These are phyloP conservation scores for Cystobasidium sp. DNA, from an alignment of 1,284 basidiomycete genomes.

Conservation along the genomic window DNA sequence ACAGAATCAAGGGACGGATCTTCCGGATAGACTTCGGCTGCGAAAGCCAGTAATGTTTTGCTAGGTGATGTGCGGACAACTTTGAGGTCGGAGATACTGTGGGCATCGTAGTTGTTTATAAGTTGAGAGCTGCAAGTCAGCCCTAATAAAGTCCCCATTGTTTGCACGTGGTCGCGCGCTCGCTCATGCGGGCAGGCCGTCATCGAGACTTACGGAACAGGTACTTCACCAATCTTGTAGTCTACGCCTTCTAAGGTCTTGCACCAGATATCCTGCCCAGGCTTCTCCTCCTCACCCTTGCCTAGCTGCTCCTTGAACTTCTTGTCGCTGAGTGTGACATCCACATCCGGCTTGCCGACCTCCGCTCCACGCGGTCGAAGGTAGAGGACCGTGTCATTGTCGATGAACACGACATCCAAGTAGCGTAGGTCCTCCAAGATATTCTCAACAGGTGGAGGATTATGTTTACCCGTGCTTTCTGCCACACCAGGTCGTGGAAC, in stretches of 20 bases:
- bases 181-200: no score
- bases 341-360: conserved; percentile 51
- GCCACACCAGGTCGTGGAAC: conserved; percentile 21
- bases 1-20: conserved; percentile 55
- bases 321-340: conserved; percentile 39
- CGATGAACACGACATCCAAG: conserved; percentile 52
- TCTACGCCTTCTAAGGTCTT: conserved; percentile 39
- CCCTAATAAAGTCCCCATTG: not conserved
- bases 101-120: no score
- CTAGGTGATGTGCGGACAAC: conserved; percentile 17
- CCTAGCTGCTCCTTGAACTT: conserved; percentile 58
- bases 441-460: conserved; percentile 28
- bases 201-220: conserved; percentile 45
- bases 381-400: conserved; percentile 56
- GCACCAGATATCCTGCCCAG: conserved; percentile 48
- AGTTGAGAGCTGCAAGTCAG: no score
- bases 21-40: conserved; percentile 49
- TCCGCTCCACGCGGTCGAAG: conserved; percentile 45
- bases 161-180: conserved; percentile 1
- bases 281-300: conserved; percentile 60
- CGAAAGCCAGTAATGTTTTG: conserved; percentile 48
- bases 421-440: conserved; percentile 44
- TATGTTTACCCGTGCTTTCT: not conserved
- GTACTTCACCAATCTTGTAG: conserved; percentile 49
- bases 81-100: conserved; percentile 49